Evolutionary conservation across 75 land plant species (phyloP), one percentile per base, ranked within the genome.

Genomic region (Chamaecyparis obtusa): DNA sequence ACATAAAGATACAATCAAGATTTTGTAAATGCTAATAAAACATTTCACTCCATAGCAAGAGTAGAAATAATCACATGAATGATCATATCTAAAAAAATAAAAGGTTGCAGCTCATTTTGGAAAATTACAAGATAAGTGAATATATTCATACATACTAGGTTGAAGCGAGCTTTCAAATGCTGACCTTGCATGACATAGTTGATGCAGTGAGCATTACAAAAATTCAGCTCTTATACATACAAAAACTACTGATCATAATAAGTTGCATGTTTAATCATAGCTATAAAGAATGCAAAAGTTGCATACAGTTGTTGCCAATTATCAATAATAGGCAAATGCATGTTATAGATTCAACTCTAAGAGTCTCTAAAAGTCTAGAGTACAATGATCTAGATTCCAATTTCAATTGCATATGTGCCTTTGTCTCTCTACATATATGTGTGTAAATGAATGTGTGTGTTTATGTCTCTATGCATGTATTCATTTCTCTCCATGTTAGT

Each of bases 111-210:
- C 13, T 30, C 24, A n/a, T 32, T 57, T 57, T 21, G 27, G 10
- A 49, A 32, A 33, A 57, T 49, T 60, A 51, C 41, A 60, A 84
- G 57, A 60, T 49, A 51, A 84, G 71, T 33, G 71, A 84, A 24
- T 84, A 83, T 79, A 89, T 36, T 14, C 57, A 67, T 80, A 92
- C 91, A 76, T 89, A 98, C 99, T 91, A 98, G 93, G 91, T 93
- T 94, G 87, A 98, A 97, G 80, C 99, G 96, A 60, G 99, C 95
- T 86, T 98, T 98, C 99, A 92, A 98, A 98, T 85, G 94, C 81
- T 46, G 96, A 92, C 85, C 97, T 90, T 44, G 99, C 95, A 90
- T 85, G 91, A 86, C 96, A 94, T 80, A 98, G 95, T 54, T 98
- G 99, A 98, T 98, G 89, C 49, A 88, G 49, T 87, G 13, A 87